Evolutionary conservation across 179 eudicot species (phyloP).

Genomic region (Camellia oleifera): DNA sequence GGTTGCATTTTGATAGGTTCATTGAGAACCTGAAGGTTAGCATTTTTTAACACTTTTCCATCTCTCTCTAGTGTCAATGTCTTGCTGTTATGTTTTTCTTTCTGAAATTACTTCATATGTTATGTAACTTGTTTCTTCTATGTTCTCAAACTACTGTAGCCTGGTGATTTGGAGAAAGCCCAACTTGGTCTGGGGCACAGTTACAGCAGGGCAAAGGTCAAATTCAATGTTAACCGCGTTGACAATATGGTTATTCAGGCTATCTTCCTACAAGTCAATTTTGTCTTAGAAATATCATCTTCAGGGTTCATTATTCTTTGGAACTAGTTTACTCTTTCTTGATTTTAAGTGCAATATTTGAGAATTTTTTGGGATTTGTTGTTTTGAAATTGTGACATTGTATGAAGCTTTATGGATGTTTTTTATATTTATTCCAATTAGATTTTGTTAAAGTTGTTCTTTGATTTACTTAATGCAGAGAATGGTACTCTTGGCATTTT

Average conservation of each 20-base stretch:
- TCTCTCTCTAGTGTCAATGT: background rate
- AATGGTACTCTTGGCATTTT: slow-evolving; percentile 98
- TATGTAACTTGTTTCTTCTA: background rate
- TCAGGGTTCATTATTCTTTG: background rate
- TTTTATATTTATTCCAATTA: background rate
- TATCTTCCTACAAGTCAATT: slow-evolving; percentile 44
- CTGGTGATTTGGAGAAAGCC: slow-evolving; percentile 93
- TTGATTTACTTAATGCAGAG: slow-evolving; percentile 43
- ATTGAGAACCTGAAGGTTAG: slow-evolving; percentile 83
- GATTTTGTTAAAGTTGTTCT: background rate
- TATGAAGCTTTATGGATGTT: background rate
- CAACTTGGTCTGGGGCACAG: slow-evolving; percentile 95
- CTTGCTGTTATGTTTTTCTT: background rate
- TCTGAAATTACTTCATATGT: background rate
- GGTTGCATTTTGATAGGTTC: slow-evolving; percentile 73
- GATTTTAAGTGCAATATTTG: background rate
- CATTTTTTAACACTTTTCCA: background rate
- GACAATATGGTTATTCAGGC: slow-evolving; percentile 99
- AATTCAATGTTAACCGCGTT: slow-evolving; percentile 97
- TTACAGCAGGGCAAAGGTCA: slow-evolving; percentile 97
- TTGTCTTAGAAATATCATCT: background rate
- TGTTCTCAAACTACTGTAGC: slow-evolving; percentile 37
- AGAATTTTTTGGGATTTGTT: background rate
- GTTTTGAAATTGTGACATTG: background rate
- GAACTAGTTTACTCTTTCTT: background rate